phyloP scores from a whole-genome alignment of 306 rosid species.

The Arachis hypogaea region DNA sequence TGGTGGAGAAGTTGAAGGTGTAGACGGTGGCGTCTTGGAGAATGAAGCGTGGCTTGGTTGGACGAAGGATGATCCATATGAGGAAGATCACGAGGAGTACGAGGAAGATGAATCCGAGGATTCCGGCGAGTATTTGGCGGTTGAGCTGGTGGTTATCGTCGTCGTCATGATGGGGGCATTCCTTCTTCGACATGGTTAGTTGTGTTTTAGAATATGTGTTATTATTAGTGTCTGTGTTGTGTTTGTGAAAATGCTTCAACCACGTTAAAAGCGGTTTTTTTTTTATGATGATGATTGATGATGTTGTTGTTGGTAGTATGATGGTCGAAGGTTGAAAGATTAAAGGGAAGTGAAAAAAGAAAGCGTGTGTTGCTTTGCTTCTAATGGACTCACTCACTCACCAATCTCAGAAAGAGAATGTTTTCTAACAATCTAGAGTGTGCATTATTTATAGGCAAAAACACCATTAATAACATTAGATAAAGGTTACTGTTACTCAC shows the following conservation, averaged over 20 bases:
- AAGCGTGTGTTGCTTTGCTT: not conserved
- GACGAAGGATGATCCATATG: conserved; percentile 59
- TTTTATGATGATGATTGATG: not conserved
- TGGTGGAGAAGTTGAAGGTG: conserved; percentile 55
- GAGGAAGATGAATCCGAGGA: conserved; percentile 33
- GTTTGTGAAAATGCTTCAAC: not conserved
- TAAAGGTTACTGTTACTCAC: too few relatives aligned
- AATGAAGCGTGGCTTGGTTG: conserved; percentile 64
- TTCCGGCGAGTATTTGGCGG: conserved; percentile 43
- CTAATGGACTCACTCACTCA: not conserved
- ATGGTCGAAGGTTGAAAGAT: not conserved
- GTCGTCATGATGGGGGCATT: conserved; percentile 44
- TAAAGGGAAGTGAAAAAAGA: not conserved
- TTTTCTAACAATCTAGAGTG: not conserved
- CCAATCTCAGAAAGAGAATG: not conserved
- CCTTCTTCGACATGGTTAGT: conserved; percentile 46
- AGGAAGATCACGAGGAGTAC: conserved; percentile 47
- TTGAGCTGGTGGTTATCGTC: conserved; percentile 23
- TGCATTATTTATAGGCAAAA: conserved; percentile 12
- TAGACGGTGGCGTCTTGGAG: conserved; percentile 71
- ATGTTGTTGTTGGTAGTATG: not conserved
- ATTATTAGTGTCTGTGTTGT: too few relatives aligned
- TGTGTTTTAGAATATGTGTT: not conserved
- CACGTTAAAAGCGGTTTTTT: too few relatives aligned
- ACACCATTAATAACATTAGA: too few relatives aligned